These are phyloP conservation scores for Somion occarium DNA, from an alignment of 1,284 basidiomycete genomes.

Conservation along the genomic window DNA sequence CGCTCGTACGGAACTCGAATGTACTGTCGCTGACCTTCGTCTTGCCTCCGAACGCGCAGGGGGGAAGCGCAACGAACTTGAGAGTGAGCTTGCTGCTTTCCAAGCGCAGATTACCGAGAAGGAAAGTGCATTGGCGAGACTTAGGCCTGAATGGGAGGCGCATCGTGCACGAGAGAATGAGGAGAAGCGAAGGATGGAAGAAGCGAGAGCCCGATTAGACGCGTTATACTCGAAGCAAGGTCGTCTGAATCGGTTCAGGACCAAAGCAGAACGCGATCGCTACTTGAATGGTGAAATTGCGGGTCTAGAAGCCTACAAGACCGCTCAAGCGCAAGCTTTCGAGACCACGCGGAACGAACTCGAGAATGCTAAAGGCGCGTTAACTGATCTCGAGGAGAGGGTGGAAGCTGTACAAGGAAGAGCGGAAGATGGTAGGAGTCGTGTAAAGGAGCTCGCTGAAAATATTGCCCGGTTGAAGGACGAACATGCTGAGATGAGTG, in stretches of 20 bases:
- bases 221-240: slow-evolving; percentile 87
- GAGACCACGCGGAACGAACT: slow-evolving; percentile 44
- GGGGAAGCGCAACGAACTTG: slow-evolving; percentile 59
- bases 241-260: slow-evolving; percentile 80
- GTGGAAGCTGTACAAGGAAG: slow-evolving; percentile 62
- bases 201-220: slow-evolving; percentile 63
- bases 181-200: slow-evolving; percentile 73
- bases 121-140: slow-evolving; percentile 54
- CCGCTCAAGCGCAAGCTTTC: slow-evolving; percentile 47
- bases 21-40: slow-evolving; percentile 77
- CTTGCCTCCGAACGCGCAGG: slow-evolving; percentile 57
- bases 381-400: slow-evolving; percentile 55
- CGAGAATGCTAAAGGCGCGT: slow-evolving; percentile 37
- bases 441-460: slow-evolving; percentile 64
- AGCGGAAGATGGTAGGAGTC: slow-evolving; percentile 73
- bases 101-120: slow-evolving; percentile 59
- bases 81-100: slow-evolving; percentile 61
- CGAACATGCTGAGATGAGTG: slow-evolving; percentile 66
- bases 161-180: slow-evolving; percentile 51
- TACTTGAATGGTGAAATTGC: slow-evolving; percentile 74
- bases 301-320: slow-evolving; percentile 56
- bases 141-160: slow-evolving; percentile 67
- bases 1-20: slow-evolving; percentile 76
- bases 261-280: slow-evolving; percentile 76
- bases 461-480: slow-evolving; percentile 66